Base-by-base conservation (phyloP, 2,329 filamentous ascomycete species). In the Fusarium bactridioides region DNA sequence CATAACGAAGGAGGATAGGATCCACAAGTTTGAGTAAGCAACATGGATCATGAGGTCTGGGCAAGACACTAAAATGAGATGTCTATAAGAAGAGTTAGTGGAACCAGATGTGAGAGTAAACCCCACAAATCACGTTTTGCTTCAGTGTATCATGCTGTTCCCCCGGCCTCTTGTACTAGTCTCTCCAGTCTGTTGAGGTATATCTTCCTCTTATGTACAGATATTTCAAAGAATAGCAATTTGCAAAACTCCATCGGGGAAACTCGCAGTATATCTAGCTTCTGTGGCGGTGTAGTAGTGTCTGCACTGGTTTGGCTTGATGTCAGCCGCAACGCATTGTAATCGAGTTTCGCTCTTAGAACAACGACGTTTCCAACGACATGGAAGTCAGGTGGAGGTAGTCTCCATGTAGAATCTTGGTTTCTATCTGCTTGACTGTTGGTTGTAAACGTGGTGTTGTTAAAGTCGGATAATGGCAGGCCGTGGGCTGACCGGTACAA, bases 141-240 rank as follows among this genome's bases (percentile, higher is more conserved):
- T 10, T 6, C 18, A 13, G 23, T 21, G 21, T 27, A 19, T 51
- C 31, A 23, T 35, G 5, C 18, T 25, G 3, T 21, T 5, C 18
- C 5, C 7, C 31, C 4, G 5, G 18, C 16, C 5, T 38, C 33
- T 18, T 45, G 25, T 12, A 29, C 37, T 7, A 64, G 19, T 37
- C 15, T 67, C 6, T 70, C 67, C 19, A 76, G 23, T 16, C 75
- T 43, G 11, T 69, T 41, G 8, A 77, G n/a, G 8, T 77, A 76
- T 5, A 68, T 40, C 19, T 59, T 64, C 3, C 73, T 35, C 35
- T 75, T 75, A 29, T 76, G 75, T 6, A 74, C 74, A 10, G 58
- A 67, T 11, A 76, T 62, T 10, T 75, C 74, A 23, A 72, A 75
- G 54, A 77, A 77, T 0, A 77, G 10, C 1, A 73, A n/a, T 10